A percentile compares a stretch with the other conserved stretches of the same genome.
Conservation (phyloP, 2,329 filamentous ascomycete species). For the Chrysosporium queenslandicum region DNA sequence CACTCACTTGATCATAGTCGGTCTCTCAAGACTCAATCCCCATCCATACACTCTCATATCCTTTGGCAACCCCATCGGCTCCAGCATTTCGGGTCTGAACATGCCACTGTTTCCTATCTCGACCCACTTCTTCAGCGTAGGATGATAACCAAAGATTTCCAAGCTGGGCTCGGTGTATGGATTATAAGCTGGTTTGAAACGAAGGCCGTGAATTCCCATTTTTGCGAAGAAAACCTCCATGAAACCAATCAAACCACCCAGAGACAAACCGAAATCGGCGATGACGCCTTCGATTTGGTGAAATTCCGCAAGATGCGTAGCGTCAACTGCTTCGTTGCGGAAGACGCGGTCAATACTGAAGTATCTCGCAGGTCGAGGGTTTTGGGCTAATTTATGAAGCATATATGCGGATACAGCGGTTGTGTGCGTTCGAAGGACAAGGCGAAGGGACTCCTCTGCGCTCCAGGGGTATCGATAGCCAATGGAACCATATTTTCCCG, state of each 20-base stretch:
- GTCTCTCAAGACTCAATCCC: slow-evolving; percentile 81
- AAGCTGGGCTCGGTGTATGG: slow-evolving; percentile 91
- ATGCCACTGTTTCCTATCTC: slow-evolving; percentile 98
- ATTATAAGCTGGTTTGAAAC: slow-evolving; percentile 97
- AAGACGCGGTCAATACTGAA: slow-evolving; percentile 99
- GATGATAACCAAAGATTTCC: slow-evolving; percentile 96
- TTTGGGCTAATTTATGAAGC: slow-evolving; percentile 76
- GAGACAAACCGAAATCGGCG: slow-evolving; percentile 84
- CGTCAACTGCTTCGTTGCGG: slow-evolving; percentile 93
- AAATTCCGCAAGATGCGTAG: slow-evolving; percentile 94
- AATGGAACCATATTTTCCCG: slow-evolving; percentile 86
- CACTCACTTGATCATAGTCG: slow-evolving; percentile 94
- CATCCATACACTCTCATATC: slow-evolving; percentile 92
- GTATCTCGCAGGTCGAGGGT: slow-evolving; percentile 81
- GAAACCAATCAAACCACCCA: slow-evolving; percentile 87
- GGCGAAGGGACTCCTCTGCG: slow-evolving; percentile 70
- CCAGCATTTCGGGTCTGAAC: slow-evolving; percentile 97
- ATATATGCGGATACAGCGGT: slow-evolving; percentile 86
- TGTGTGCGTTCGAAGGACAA: slow-evolving; percentile 92
- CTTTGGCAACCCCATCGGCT: slow-evolving; percentile 85
- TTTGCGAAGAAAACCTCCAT: slow-evolving; percentile 93
- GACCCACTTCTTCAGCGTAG: slow-evolving; percentile 78
- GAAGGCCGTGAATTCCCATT: slow-evolving; percentile 79
- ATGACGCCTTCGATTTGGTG: slow-evolving; percentile 98
- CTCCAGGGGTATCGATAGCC: slow-evolving; percentile 95